A percentile compares a stretch with the other conserved stretches of the same genome.
These are phyloP conservation scores for Aspergillus latus DNA, from an alignment of 2,329 filamentous ascomycete species.

Conservation along the genomic window DNA sequence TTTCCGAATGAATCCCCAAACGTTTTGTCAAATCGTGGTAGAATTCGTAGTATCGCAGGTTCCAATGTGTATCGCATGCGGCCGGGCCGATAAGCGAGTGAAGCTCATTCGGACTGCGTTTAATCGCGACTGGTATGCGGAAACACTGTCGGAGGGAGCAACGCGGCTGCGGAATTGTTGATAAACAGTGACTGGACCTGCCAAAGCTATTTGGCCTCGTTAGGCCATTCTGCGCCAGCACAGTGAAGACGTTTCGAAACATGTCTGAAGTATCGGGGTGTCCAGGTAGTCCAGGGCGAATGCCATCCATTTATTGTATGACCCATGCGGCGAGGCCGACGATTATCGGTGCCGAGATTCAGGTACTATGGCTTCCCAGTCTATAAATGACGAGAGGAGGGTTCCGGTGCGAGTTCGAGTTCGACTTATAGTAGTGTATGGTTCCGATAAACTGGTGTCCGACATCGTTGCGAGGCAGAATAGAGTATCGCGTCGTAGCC, in stretches of 20 bases:
- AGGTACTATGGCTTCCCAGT: background rate
- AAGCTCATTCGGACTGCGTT: background rate
- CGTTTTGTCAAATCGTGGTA: background rate
- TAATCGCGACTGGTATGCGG: background rate
- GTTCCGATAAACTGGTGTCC: background rate
- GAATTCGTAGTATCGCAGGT: background rate
- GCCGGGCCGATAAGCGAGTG: background rate
- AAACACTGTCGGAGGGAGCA: background rate
- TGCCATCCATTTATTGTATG: background rate
- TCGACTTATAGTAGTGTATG: background rate
- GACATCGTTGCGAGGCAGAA: background rate
- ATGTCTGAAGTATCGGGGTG: background rate
- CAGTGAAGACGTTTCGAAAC: conserved; percentile 12
- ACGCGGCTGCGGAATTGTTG: background rate
- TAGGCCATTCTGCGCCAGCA: conserved; percentile 22
- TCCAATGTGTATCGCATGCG: background rate
- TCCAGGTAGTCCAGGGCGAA: background rate
- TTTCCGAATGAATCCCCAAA: background rate
- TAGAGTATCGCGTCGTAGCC: background rate
- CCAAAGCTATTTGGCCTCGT: too few species aligned
- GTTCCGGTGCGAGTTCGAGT: background rate
- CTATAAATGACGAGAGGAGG: background rate
- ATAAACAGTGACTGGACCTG: conserved; percentile 1
- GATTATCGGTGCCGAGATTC: background rate
- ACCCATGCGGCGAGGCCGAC: background rate